Percentiles rank a stretch among this genome's conserved stretches.
phyloP scores from a whole-genome alignment of 2,329 filamentous ascomycete species.

The Phoma sp. region DNA sequence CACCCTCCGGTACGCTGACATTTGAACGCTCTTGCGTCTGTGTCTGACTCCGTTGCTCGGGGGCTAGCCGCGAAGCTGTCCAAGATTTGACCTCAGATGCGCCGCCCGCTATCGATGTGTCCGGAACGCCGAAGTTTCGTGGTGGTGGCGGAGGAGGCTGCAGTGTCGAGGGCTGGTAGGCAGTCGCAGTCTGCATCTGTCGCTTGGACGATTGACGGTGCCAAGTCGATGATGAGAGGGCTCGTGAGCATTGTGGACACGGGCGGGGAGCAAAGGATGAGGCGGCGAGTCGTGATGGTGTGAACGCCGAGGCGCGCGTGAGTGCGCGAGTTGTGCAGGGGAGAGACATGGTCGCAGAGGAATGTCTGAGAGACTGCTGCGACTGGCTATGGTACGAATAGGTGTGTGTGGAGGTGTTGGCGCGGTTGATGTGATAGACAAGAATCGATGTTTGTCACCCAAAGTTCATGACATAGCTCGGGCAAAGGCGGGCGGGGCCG shows the following conservation, averaged over 20 bases:
- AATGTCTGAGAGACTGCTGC: conserved; percentile 1
- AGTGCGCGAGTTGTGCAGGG: conserved; percentile 33
- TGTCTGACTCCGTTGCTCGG: conserved; percentile 29
- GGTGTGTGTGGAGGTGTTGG: conserved; percentile 4
- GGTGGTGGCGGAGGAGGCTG: conserved; percentile 63
- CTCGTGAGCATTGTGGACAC: conserved; percentile 55
- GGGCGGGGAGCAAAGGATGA: conserved; percentile 30
- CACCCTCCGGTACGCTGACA: conserved; percentile 64
- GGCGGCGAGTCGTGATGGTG: conserved; percentile 37
- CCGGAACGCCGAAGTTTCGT: conserved; percentile 63
- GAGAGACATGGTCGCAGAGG: conserved; percentile 40
- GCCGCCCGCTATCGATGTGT: conserved; percentile 66
- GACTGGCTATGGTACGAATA: neutral
- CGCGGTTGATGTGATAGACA: conserved; percentile 13
- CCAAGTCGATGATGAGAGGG: conserved; percentile 51
- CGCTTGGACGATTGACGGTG: conserved; percentile 46
- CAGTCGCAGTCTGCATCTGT: conserved; percentile 68
- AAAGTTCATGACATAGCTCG: conserved; percentile 19
- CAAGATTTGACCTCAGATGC: conserved; percentile 56
- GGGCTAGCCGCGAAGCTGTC: conserved; percentile 51
- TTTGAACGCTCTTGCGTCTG: conserved; percentile 41
- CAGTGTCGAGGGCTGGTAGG: conserved; percentile 67
- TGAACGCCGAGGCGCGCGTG: conserved; percentile 31
- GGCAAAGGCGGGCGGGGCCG: conserved; percentile 23
- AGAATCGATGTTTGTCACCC: conserved; percentile 23